Evolutionary conservation across 176 grass and related monocot species (phyloP), one percentile per base, ranked within the genome.

Genomic region (Tillandsia leiboldiana): DNA sequence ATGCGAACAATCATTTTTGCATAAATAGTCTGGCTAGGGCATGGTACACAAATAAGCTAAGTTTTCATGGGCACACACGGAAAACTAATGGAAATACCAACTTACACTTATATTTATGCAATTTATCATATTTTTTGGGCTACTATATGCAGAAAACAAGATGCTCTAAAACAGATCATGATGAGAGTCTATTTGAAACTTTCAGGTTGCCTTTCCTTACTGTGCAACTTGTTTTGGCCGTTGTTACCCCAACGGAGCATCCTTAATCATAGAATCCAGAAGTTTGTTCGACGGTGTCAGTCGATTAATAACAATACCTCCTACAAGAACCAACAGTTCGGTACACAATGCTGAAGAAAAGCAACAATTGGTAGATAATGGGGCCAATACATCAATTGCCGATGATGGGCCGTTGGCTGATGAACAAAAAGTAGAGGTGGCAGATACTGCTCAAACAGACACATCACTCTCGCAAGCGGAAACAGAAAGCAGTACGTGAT

Each of bases 231-330:
- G 90, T 20, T 99, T 90, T 53, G 87, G 90, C 24, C 82, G 95
- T 68, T 99, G 95, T 71, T 99, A 94, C 51, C 87, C 82, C n/a
- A 90, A 86, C 54, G 95, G 90, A 77, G 84, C 82, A 71, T 61
- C 83, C 48, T 52, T 99, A 77, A 93, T 99, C 66, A 78, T 79
- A 57, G 84, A 99, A 75, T 77, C 67, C 51, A 86, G 50, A 53
- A 75, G 80, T 51, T 78, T 72, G 66, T 90, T 90, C 5, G 78
- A 93, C 9, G 49, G 87, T 68, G 72, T 93, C 50, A 83, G 82
- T 65, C 90, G 84, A 72, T 75, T 99, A 48, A 57, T 96, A 53
- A 89, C 83, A 1, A 29, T 82, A 58, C 23, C 75, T 9, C 90
- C 84, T 12, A 9, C 64, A 64, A 85, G 85, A 49, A 74, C 70